Evolutionary conservation across 106 monocot species (phyloP).

Genomic region (Posidonia australis): DNA sequence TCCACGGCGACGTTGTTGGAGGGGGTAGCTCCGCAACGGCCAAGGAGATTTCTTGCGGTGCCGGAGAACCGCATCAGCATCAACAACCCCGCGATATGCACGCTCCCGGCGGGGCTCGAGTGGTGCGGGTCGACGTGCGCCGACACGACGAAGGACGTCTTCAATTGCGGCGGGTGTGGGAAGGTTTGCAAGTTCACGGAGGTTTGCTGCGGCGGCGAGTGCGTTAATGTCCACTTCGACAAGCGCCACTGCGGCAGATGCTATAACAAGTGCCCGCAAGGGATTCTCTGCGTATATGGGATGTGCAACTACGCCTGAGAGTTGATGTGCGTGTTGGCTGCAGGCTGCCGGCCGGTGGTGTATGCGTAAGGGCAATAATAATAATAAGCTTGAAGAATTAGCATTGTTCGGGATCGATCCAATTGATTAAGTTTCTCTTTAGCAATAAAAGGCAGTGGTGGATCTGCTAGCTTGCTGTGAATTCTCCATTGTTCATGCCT

Average conservation of each 20-base stretch:
- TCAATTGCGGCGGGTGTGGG: conserved; percentile 19
- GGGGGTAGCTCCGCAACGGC: too few relatives aligned
- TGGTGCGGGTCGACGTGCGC: conserved; percentile 20
- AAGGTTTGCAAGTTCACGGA: conserved; percentile 14
- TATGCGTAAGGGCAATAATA: too few relatives aligned
- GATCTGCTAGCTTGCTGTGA: too few relatives aligned
- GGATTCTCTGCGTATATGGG: conserved; percentile 7
- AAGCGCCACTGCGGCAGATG: conserved; percentile 16
- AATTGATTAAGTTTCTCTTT: too few relatives aligned
- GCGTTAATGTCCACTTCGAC: conserved; percentile 7
- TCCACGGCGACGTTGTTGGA: too few relatives aligned
- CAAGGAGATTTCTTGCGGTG: too few relatives aligned
- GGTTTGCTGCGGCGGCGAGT: conserved; percentile 15
- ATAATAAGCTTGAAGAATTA: too few relatives aligned
- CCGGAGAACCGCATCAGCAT: neutral
- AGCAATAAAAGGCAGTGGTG: too few relatives aligned
- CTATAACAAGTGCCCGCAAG: conserved; percentile 7
- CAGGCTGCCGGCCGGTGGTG: too few relatives aligned
- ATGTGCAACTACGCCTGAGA: conserved; percentile 20
- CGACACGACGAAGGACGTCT: conserved; percentile 2
- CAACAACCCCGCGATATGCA: conserved; percentile 1
- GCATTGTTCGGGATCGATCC: too few relatives aligned
- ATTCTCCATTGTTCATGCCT: too few relatives aligned
- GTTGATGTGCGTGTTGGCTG: too few relatives aligned
- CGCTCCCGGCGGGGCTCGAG: neutral